Evolutionary conservation across 1,284 basidiomycete species (phyloP), one percentile per base, ranked within the genome.

Genomic region (Tremellales sp.): DNA sequence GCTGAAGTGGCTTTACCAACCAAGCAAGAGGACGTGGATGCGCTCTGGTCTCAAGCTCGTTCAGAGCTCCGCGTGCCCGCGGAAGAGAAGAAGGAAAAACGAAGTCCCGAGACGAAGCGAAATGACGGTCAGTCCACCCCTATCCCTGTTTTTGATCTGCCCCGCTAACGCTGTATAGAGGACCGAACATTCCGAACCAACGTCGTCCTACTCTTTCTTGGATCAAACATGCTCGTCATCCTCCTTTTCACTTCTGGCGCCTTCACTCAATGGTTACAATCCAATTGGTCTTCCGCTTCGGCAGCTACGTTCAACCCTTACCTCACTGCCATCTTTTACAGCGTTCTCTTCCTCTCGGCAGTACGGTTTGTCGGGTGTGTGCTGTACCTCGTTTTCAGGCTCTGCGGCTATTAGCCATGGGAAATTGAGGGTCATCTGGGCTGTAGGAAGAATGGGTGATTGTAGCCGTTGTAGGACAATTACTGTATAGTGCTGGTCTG

Each of bases 71-170:
- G 81, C 52, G 76, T 81, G 52, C 65, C 68, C 6, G 52, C 48
- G 8, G 58, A 64, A 19, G 81, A 85, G 58, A 80, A 82, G 74
- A 85, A 86, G 70, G 82, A 90, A 72, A 85, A 89, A 65, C 82
- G 89, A 47, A 84, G 86, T 64, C 83, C 88, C n/a, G 84, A 84
- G 41, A 89, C 88, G 26, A 93, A 92, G 75, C 85, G 90, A 61
- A 80, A 82, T n/a, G 90, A 94, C 74, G 83, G 83, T 62, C 86
- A 87, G 74, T 86, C 83, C 63, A 77, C 85, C 48, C 25, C 40
- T 22, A 22, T 23, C 6, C 23, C 15, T 22, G 15, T 17, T 46
- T 31, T 15, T 31, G 29, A 31, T 15, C 29, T 31, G n/a, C n/a
- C 15, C 12, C 10, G n/a, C 46, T 48, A 39, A 43, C 31, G 29